These are phyloP conservation scores for Mycena pura DNA, from an alignment of 768 basidiomycete genomes.

Conservation along the genomic window DNA sequence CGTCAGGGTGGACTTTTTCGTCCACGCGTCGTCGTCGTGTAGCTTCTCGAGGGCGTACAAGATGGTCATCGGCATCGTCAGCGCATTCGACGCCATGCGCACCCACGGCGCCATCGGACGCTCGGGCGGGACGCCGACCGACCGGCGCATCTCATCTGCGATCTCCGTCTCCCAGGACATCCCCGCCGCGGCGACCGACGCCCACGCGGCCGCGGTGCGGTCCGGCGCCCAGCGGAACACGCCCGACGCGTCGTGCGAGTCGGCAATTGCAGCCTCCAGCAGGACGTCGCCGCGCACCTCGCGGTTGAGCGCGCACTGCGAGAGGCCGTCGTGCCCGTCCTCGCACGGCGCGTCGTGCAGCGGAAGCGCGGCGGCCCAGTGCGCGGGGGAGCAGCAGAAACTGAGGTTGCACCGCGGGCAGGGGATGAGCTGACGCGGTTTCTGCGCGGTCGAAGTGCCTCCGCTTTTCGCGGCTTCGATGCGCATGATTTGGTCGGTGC, in stretches of 20 bases:
- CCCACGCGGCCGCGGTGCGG: constrained; percentile 33
- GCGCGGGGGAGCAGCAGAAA: constrained; percentile 36
- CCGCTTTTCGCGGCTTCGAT: constrained; percentile 21
- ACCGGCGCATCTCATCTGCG: constrained; percentile 19
- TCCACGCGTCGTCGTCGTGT: constrained; percentile 37
- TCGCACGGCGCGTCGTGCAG: constrained; percentile 28
- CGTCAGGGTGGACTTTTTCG: constrained; percentile 35
- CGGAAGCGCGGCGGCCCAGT: constrained; percentile 28
- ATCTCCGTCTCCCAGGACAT: constrained; percentile 37
- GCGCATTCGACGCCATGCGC: constrained; percentile 34
- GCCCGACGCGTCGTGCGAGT: background rate
- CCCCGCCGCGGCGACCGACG: constrained; percentile 31
- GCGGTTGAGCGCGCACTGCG: constrained; percentile 35
- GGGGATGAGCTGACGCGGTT: constrained; percentile 20
- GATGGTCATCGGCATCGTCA: constrained; percentile 42
- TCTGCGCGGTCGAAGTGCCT: background rate
- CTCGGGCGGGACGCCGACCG: background rate
- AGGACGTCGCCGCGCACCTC: constrained; percentile 25
- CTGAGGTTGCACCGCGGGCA: constrained; percentile 33
- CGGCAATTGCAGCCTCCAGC: constrained; percentile 12
- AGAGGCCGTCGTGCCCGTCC: constrained; percentile 23
- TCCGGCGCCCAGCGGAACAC: constrained; percentile 40
- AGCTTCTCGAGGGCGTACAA: constrained; percentile 40
- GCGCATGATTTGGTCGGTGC: constrained; percentile 35
- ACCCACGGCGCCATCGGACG: constrained; percentile 25